phyloP scores from a whole-genome alignment of 495 filamentous ascomycete species.

The Collariella sp. region DNA sequence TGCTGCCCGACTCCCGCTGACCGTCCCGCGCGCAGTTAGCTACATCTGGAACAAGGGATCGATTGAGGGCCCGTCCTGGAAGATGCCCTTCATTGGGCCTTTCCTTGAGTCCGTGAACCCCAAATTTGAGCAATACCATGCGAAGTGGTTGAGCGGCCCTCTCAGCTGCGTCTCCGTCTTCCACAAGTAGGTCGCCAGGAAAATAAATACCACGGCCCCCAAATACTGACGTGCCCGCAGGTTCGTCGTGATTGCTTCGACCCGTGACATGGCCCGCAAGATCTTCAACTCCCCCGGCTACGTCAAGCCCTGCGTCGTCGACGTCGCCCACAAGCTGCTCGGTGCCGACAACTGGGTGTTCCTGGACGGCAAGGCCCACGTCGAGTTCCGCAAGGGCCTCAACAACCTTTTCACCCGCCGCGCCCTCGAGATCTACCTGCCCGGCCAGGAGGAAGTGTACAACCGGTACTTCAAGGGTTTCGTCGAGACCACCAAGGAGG shows the following conservation, averaged over 20 bases:
- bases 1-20: slow-evolving; percentile 3
- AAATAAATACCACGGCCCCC: neutral
- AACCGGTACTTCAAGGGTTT: slow-evolving; percentile 76
- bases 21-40: slow-evolving; percentile 47
- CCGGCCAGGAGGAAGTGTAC: slow-evolving; percentile 87
- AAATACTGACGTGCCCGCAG: slow-evolving; percentile 34
- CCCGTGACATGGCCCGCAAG: slow-evolving; percentile 91
- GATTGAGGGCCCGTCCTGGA: slow-evolving; percentile 74
- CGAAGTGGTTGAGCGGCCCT: slow-evolving; percentile 83
- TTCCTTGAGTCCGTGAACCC: slow-evolving; percentile 90
- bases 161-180: slow-evolving; percentile 97
- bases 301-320: slow-evolving; percentile 96
- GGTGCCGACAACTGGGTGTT: slow-evolving; percentile 95
- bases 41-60: slow-evolving; percentile 81
- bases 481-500: slow-evolving; percentile 61
- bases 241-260: slow-evolving; percentile 96
- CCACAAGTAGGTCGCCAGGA: slow-evolving; percentile 69
- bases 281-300: slow-evolving; percentile 90
- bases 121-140: slow-evolving; percentile 81
- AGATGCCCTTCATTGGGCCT: slow-evolving; percentile 91
- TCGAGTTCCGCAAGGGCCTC: slow-evolving; percentile 94
- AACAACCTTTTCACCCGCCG: slow-evolving; percentile 91
- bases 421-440: slow-evolving; percentile 80
- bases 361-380: slow-evolving; percentile 87
- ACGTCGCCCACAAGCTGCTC: slow-evolving; percentile 89